Evolutionary conservation across 2,329 filamentous ascomycete genomes (phyloP).

Genomic region (Claviceps paspali): DNA sequence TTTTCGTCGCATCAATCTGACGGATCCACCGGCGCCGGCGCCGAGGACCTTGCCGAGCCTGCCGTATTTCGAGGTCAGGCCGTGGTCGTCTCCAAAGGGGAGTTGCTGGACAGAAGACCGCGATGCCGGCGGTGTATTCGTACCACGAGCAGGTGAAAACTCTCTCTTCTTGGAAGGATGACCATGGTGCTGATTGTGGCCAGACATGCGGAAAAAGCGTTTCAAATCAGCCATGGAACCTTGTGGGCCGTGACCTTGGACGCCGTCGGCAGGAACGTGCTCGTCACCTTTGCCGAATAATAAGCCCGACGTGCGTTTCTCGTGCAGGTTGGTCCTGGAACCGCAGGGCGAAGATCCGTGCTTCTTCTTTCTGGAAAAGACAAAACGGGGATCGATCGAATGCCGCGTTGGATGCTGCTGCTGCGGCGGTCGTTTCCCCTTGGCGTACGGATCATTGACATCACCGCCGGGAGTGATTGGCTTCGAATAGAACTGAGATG

Average conservation of each 20-base stretch:
- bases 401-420: slow-evolving; percentile 45
- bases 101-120: slow-evolving; percentile 42
- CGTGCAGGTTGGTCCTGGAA: slow-evolving; percentile 35
- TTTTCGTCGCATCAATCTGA: slow-evolving; percentile 83
- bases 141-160: slow-evolving; percentile 42
- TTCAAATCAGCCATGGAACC: slow-evolving; percentile 91
- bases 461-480: slow-evolving; percentile 70
- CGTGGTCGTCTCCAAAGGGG: slow-evolving; percentile 90
- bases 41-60: slow-evolving; percentile 91
- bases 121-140: slow-evolving; percentile 30
- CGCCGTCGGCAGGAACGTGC: slow-evolving; percentile 13
- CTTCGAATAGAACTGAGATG: slow-evolving; percentile 51
- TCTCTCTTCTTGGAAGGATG: slow-evolving; percentile 59
- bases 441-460: slow-evolving; percentile 74
- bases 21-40: slow-evolving; percentile 86
- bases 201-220: slow-evolving; percentile 81
- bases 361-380: slow-evolving; percentile 65
- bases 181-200: slow-evolving; percentile 44
- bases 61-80: slow-evolving; percentile 79
- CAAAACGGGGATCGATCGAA: slow-evolving; percentile 63
- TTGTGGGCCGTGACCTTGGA: slow-evolving; percentile 24
- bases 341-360: slow-evolving; percentile 40
- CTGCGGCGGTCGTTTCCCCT: slow-evolving; percentile 59
- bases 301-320: slow-evolving; percentile 36
- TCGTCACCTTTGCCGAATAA: slow-evolving; percentile 21